A percentile compares a stretch with the other conserved stretches of the same genome.
phyloP scores from a whole-genome alignment of 148 eudicot species.

The Mesembryanthemum crystallinum region DNA sequence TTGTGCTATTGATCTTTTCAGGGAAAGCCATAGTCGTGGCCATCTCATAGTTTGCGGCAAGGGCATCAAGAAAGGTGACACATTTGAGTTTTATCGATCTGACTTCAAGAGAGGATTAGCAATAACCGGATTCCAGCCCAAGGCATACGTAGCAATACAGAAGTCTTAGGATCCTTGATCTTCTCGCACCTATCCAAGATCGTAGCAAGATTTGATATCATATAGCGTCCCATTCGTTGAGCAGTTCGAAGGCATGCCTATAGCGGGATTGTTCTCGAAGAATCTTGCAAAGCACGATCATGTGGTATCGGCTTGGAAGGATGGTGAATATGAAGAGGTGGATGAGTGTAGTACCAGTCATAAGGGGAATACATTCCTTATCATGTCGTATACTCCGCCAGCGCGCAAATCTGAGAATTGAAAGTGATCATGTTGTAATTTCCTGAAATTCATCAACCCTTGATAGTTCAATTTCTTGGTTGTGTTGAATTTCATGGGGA shows the following conservation, averaged over 20 bases:
- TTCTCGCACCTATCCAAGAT: background rate
- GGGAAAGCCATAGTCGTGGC: too few species aligned
- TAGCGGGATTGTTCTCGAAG: conserved; percentile 8
- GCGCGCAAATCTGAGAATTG: too few species aligned
- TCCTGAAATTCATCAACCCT: too few species aligned
- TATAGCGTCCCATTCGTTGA: background rate
- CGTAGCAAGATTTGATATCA: background rate
- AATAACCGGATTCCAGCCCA: background rate
- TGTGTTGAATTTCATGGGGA: too few species aligned
- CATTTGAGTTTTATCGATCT: background rate
- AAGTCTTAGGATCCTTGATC: background rate
- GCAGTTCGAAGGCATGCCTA: background rate
- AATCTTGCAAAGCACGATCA: background rate
- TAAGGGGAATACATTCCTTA: background rate
- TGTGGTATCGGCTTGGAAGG: background rate
- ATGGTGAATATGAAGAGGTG: background rate
- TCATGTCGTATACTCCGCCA: too few species aligned
- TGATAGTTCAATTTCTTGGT: too few species aligned
- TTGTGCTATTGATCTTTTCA: too few species aligned
- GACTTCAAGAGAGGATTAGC: background rate
- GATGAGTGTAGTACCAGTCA: background rate
- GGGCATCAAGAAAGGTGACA: background rate
- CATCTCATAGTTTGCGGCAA: background rate
- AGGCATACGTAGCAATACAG: background rate
- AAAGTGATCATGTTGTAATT: too few species aligned